Base-by-base conservation (phyloP, 768 basidiomycete genomes). In the Mycena rebaudengoi region DNA sequence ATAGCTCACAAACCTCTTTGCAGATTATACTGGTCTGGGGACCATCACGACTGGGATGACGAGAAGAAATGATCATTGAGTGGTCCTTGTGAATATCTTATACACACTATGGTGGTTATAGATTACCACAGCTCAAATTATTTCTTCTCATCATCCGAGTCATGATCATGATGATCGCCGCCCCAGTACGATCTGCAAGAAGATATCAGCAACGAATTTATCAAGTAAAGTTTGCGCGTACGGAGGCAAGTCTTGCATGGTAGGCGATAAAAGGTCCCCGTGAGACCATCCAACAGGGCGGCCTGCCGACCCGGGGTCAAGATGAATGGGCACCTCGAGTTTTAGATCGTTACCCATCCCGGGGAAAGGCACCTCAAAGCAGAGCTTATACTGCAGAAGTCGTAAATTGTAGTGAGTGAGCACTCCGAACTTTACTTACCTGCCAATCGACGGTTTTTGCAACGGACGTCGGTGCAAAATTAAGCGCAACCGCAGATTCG, bases 231-330 rank as follows among this genome's bases (percentile, higher is more conserved):
- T 4, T 1, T 37, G 2, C 12, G 26, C 53, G 30, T 40, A 66
- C 65, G 60, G 65, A 32, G 65, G 65, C 32, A 66, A 51, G 30
- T 66, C 65, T 11, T 52, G 32, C 60, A 66, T 57, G 18, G 41
- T 51, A 5, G 58, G 58, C 33, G 58, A 55, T n/a, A 58, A 13
- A 20, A 66, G 29, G 48, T 66, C 65, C 4, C 55, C 49, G 26
- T 62, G 62, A 5, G 48, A 51, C 21, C 61, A 62, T 7, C 61
- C 61, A 10, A 51, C 23, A 16, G 65, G 65, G 0, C 56, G 60
- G 26, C 65, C 62, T 4, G 56, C 44, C 7, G 32, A 46, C 11
- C 51, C 56, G 14, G 65, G 29, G 44, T 53, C 32, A 25, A 67
- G 61, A 7, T 32, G 44, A 6, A 67, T 41, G 6, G 65, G 61